Percentiles rank a stretch among this genome's conserved stretches.
phyloP scores from a whole-genome alignment of 129 eudicot species.

The Escallonia herrerae region DNA sequence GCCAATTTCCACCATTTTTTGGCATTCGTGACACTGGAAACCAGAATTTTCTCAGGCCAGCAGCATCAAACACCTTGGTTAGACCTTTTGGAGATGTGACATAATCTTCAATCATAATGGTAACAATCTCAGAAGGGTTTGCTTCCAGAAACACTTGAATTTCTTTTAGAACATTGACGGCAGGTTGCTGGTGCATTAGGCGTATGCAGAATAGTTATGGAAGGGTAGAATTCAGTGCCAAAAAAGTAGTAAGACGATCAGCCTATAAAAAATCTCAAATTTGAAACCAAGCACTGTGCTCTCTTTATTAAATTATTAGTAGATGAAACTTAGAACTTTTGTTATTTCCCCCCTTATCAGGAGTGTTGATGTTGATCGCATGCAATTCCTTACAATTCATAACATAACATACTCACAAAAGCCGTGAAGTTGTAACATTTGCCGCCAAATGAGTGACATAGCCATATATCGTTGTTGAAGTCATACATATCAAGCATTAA shows the following conservation, averaged over 20 bases:
- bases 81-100: constrained; percentile 86
- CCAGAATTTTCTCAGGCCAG: constrained; percentile 79
- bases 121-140: constrained; percentile 80
- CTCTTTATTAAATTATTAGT: too few relatives aligned
- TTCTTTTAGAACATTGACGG: constrained; percentile 67
- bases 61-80: constrained; percentile 63
- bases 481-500: constrained; percentile 70
- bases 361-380: not conserved
- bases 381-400: not conserved
- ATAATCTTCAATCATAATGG: constrained; percentile 86
- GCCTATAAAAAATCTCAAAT: too few relatives aligned
- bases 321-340: too few relatives aligned
- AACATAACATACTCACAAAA: constrained; percentile 44
- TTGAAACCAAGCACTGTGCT: too few relatives aligned
- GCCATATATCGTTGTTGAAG: constrained; percentile 47
- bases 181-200: constrained; percentile 58
- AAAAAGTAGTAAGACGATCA: too few relatives aligned
- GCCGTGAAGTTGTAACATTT: constrained; percentile 53
- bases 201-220: too few relatives aligned
- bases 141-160: constrained; percentile 54
- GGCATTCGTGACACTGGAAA: constrained; percentile 90
- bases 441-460: constrained; percentile 61
- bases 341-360: not conserved
- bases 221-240: too few relatives aligned
- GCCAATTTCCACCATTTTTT: constrained; percentile 80